A percentile compares a stretch with the other conserved stretches of the same genome.
phyloP scores from a whole-genome alignment of 75 land plant genomes.

The Pinus taeda region DNA sequence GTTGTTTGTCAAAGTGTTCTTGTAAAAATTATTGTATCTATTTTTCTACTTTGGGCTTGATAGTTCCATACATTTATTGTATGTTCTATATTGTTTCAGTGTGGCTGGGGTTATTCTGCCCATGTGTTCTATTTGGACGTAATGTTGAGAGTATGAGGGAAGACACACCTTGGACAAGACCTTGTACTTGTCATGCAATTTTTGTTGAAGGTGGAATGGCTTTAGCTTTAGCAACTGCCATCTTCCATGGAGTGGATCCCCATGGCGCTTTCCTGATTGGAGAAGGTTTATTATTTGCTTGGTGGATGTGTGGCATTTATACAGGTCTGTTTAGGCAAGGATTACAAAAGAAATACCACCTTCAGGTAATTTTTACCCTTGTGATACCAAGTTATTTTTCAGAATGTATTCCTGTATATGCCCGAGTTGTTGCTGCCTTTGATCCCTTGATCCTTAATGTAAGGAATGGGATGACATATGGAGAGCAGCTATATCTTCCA shows the following conservation, averaged over 20 bases:
- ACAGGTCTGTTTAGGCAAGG: conserved; percentile 74
- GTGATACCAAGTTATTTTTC: too few species aligned
- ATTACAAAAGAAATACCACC: conserved; percentile 88
- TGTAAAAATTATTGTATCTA: too few species aligned
- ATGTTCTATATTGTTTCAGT: too few species aligned
- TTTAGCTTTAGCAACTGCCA: conserved; percentile 61
- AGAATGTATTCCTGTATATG: background rate
- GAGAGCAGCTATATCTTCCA: background rate
- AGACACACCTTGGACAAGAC: conserved; percentile 68
- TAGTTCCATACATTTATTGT: too few species aligned
- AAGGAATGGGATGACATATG: background rate
- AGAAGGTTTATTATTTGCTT: conserved; percentile 76
- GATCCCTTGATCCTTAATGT: background rate
- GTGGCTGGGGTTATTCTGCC: conserved; percentile 73
- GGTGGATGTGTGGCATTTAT: conserved; percentile 99
- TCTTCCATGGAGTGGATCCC: conserved; percentile 73
- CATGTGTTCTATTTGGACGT: conserved; percentile 85
- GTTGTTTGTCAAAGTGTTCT: too few species aligned
- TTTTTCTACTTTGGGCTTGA: too few species aligned
- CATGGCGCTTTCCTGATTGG: conserved; percentile 57
- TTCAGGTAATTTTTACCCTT: conserved; percentile 3
- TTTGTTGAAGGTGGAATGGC: conserved; percentile 94
- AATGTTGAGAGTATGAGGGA: conserved; percentile 82
- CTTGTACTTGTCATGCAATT: conserved; percentile 88
- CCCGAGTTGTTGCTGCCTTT: background rate